Percentiles rank a stretch among this genome's conserved stretches.
phyloP scores from a whole-genome alignment of 768 basidiomycete species.

The Mycena rebaudengoi region DNA sequence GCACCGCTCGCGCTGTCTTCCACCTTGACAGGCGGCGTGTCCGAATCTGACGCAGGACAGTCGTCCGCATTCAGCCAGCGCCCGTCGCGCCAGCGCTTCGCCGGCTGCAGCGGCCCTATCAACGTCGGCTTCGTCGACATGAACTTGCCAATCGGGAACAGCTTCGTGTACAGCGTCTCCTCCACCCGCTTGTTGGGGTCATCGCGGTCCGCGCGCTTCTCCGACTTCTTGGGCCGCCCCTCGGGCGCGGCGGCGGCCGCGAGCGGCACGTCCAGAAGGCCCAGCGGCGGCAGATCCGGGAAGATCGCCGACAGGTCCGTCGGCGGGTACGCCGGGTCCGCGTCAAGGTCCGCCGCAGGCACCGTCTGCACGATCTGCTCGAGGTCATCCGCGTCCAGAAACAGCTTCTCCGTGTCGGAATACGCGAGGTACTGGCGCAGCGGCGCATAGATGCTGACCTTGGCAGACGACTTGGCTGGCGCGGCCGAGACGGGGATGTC shows the following conservation, averaged over 20 bases:
- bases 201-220: slow-evolving; percentile 68
- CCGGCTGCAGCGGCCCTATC: slow-evolving; percentile 84
- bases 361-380: slow-evolving; percentile 33
- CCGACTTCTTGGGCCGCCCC: slow-evolving; percentile 61
- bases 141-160: slow-evolving; percentile 79
- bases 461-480: slow-evolving; percentile 49
- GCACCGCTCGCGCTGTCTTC: slow-evolving; percentile 65
- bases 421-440: slow-evolving; percentile 72
- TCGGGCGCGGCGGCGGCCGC: slow-evolving; percentile 37
- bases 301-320: slow-evolving; percentile 76
- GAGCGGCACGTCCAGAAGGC: slow-evolving; percentile 59
- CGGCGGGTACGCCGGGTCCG: slow-evolving; percentile 39
- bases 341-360: slow-evolving; percentile 35
- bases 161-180: slow-evolving; percentile 78
- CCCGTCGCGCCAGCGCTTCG: slow-evolving; percentile 73
- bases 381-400: slow-evolving; percentile 56
- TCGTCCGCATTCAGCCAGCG: slow-evolving; percentile 74
- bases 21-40: slow-evolving; percentile 46
- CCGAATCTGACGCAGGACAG: slow-evolving; percentile 51
- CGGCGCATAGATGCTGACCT: slow-evolving; percentile 58
- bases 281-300: slow-evolving; percentile 79
- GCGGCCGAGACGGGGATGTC: slow-evolving; percentile 35
- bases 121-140: slow-evolving; percentile 87
- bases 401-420: slow-evolving; percentile 62
- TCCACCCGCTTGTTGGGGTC: slow-evolving; percentile 82